Percentiles rank a stretch among this genome's conserved stretches.
Conservation (phyloP, 2,329 filamentous ascomycete species). For the Fusarium foetens region DNA sequence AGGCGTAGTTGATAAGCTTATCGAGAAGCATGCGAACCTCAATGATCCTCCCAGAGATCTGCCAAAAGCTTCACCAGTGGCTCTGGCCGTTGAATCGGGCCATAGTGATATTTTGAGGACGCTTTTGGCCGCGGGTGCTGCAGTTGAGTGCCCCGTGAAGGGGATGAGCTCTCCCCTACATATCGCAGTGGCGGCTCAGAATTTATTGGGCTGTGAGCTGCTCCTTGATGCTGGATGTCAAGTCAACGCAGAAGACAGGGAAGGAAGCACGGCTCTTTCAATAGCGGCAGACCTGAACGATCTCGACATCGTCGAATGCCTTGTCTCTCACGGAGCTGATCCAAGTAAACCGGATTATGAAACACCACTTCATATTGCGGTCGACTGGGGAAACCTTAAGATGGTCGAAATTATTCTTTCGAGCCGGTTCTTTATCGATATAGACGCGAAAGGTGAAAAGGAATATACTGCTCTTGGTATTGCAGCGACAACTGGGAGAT, state of each 20-base stretch:
- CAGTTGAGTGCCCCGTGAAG: constrained; percentile 8
- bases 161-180: constrained; percentile 17
- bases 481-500: constrained; percentile 5
- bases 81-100: constrained; percentile 15
- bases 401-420: constrained; percentile 19
- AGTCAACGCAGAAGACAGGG: constrained; percentile 13
- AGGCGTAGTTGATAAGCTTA: constrained; percentile 26
- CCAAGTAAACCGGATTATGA: constrained; percentile 19
- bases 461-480: constrained; percentile 28
- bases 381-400: constrained; percentile 15
- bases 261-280: constrained; percentile 17
- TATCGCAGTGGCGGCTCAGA: constrained; percentile 17
- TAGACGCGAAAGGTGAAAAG: constrained; percentile 15
- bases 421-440: constrained; percentile 3
- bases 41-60: constrained; percentile 14
- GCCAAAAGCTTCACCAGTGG: constrained; percentile 31
- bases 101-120: constrained; percentile 15
- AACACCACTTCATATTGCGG: constrained; percentile 25
- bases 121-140: constrained; percentile 25
- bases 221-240: constrained; percentile 28
- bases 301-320: constrained; percentile 16
- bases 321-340: constrained; percentile 23
- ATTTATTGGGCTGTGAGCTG: constrained; percentile 12
- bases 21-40: constrained; percentile 23
- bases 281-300: constrained; percentile 12